Conservation (phyloP, 257 asterid genomes). For the Penstemon davidsonii region DNA sequence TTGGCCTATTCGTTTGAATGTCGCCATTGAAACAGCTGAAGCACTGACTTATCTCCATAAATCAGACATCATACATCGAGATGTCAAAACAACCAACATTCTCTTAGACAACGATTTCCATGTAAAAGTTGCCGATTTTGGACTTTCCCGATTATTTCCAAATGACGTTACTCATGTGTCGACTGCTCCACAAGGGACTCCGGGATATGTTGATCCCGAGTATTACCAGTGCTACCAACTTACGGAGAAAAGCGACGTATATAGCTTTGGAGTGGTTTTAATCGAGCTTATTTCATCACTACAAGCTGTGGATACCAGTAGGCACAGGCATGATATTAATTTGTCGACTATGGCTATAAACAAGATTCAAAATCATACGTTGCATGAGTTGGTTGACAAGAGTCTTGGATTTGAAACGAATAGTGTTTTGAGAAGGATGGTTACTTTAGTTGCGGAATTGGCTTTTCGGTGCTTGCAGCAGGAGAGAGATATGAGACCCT, state of each 20-base stretch:
- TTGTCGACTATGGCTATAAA: conserved; percentile 82
- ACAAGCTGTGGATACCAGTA: conserved; percentile 73
- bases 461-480: conserved; percentile 89
- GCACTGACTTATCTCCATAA: conserved; percentile 74
- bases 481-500: conserved; percentile 76
- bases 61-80: conserved; percentile 76
- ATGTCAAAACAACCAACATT: conserved; percentile 83
- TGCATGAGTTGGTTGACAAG: conserved; percentile 70
- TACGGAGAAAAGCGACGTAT: conserved; percentile 88
- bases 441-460: conserved; percentile 60
- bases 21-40: conserved; percentile 83
- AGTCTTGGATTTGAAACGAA: conserved; percentile 58
- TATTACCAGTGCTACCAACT: conserved; percentile 87
- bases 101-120: conserved; percentile 85
- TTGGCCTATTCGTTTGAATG: conserved; percentile 75
- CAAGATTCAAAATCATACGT: conserved; percentile 57
- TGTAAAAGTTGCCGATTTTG: conserved; percentile 93
- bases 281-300: conserved; percentile 82
- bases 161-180: conserved; percentile 79
- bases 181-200: conserved; percentile 97
- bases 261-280: conserved; percentile 84
- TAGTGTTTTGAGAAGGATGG: conserved; percentile 53
- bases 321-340: conserved; percentile 75
- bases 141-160: conserved; percentile 77
- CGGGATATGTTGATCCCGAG: conserved; percentile 95